Evolutionary conservation across 306 rosid species (phyloP).

Genomic region (Sicyos edulis): DNA sequence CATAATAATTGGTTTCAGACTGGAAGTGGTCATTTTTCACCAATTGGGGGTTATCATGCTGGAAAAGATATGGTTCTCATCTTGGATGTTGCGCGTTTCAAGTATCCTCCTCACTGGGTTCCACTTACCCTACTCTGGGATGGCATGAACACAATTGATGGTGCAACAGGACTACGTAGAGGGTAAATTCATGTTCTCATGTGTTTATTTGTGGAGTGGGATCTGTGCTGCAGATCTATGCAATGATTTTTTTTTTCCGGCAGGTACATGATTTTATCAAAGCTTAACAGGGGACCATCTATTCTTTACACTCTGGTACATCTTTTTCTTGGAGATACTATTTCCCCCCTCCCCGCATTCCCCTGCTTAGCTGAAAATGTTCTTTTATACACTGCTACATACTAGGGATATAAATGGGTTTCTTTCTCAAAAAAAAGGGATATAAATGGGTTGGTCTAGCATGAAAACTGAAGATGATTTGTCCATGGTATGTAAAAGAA

Average conservation of each 20-base stretch:
- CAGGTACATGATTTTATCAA: slow-evolving; percentile 88
- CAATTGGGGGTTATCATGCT: slow-evolving; percentile 81
- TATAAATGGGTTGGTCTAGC: not conserved
- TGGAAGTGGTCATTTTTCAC: slow-evolving; percentile 89
- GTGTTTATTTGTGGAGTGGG: not conserved
- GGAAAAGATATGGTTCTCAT: slow-evolving; percentile 80
- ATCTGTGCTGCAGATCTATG: slow-evolving; percentile 17
- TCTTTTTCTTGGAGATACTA: slow-evolving; percentile 7
- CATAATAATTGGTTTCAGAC: slow-evolving; percentile 47
- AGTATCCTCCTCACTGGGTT: slow-evolving; percentile 98
- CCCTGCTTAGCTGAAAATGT: not conserved
- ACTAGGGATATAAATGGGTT: not conserved
- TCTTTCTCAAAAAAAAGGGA: no score
- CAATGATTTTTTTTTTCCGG: slow-evolving; percentile 8
- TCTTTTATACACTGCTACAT: not conserved
- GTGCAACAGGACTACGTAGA: slow-evolving; percentile 57
- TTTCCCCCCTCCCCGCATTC: not conserved
- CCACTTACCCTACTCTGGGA: slow-evolving; percentile 79
- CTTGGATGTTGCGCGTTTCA: slow-evolving; percentile 91
- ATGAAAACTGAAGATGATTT: not conserved
- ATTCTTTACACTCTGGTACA: slow-evolving; percentile 85
- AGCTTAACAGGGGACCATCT: slow-evolving; percentile 59
- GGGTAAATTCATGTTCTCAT: slow-evolving; percentile 43
- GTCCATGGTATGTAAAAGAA: not conserved
- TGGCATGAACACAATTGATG: slow-evolving; percentile 64